These are phyloP conservation scores for Microsporum audouinii DNA, from an alignment of 2,329 filamentous ascomycete genomes.

Conservation along the genomic window DNA sequence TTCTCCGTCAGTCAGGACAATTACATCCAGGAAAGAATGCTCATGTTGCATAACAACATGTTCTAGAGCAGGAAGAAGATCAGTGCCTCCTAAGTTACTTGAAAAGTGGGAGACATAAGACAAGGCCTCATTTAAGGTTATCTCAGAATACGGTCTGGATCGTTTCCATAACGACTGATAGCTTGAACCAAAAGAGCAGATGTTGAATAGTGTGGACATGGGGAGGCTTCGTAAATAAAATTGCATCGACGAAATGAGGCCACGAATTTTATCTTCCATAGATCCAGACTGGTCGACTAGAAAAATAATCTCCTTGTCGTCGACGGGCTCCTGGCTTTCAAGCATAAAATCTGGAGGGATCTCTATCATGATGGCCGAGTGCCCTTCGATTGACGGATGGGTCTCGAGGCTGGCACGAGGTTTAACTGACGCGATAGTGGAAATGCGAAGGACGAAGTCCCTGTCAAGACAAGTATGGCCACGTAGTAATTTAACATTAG, in stretches of 20 bases:
- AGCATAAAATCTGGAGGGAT: slow-evolving; percentile 7
- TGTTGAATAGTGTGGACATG: slow-evolving; percentile 8
- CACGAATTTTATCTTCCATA: slow-evolving; percentile 6
- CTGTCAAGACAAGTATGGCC: background rate
- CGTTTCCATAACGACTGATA: slow-evolving; percentile 6
- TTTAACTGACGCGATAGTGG: background rate
- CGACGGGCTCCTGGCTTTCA: background rate
- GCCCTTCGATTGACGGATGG: slow-evolving; percentile 3
- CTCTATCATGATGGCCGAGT: slow-evolving; percentile 6
- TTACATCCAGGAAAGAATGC: background rate
- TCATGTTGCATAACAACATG: background rate
- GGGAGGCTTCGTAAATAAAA: slow-evolving; percentile 9
- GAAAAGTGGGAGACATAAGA: background rate
- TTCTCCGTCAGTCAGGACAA: slow-evolving; percentile 10
- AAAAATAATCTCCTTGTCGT: slow-evolving; percentile 8
- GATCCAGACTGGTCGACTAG: slow-evolving; percentile 9
- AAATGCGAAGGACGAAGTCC: background rate
- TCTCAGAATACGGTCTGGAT: background rate
- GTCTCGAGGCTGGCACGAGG: slow-evolving; percentile 6
- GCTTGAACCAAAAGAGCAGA: slow-evolving; percentile 8
- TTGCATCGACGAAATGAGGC: slow-evolving; percentile 4
- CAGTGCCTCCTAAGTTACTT: slow-evolving; percentile 7
- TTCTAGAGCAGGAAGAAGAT: slow-evolving; percentile 5
- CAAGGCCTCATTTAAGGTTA: background rate
- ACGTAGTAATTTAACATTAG: background rate